phyloP scores from a whole-genome alignment of 768 basidiomycete species.

The Boletus edulis region DNA sequence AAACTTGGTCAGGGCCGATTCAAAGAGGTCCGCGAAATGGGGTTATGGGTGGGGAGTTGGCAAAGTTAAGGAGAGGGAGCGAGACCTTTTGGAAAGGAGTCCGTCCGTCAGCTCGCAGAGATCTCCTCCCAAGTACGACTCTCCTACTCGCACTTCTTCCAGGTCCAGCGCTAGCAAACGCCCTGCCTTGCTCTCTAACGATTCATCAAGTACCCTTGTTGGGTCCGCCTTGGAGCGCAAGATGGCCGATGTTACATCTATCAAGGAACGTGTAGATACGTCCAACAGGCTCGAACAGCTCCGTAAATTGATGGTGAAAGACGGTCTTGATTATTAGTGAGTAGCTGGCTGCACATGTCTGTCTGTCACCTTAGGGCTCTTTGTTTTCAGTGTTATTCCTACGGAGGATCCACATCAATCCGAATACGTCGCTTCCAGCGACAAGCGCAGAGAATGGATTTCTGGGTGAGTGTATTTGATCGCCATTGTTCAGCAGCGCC shows the following conservation, averaged over 20 bases:
- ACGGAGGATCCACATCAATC: slow-evolving; percentile 82
- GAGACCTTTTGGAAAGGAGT: slow-evolving; percentile 32
- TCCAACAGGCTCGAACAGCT: slow-evolving; percentile 57
- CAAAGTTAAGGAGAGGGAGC: slow-evolving; percentile 48
- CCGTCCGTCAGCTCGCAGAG: slow-evolving; percentile 37
- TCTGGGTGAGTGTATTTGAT: slow-evolving; percentile 58
- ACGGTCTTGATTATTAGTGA: slow-evolving; percentile 74
- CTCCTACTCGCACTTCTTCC: slow-evolving; percentile 38
- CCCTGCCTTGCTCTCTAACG: slow-evolving; percentile 47
- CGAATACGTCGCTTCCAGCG: slow-evolving; percentile 74
- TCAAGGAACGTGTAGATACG: slow-evolving; percentile 55
- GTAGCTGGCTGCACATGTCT: slow-evolving; percentile 26
- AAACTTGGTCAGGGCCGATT: slow-evolving; percentile 53
- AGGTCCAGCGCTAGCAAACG: slow-evolving; percentile 40
- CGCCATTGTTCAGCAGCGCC: slow-evolving; percentile 8
- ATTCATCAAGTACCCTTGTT: slow-evolving; percentile 72
- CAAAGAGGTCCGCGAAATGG: slow-evolving; percentile 57
- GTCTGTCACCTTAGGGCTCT: slow-evolving; percentile 5
- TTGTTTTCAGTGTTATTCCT: slow-evolving; percentile 59
- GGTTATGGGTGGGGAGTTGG: slow-evolving; percentile 75
- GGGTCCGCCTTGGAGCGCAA: slow-evolving; percentile 73
- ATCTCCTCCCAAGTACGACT: slow-evolving; percentile 32
- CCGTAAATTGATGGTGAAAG: slow-evolving; percentile 63
- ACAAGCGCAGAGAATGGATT: slow-evolving; percentile 77
- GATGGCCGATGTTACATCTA: slow-evolving; percentile 57